Percentiles rank a stretch among this genome's conserved stretches.
These are phyloP conservation scores for Trichoderma sp. DNA, from an alignment of 2,329 filamentous ascomycete genomes.

Conservation along the genomic window DNA sequence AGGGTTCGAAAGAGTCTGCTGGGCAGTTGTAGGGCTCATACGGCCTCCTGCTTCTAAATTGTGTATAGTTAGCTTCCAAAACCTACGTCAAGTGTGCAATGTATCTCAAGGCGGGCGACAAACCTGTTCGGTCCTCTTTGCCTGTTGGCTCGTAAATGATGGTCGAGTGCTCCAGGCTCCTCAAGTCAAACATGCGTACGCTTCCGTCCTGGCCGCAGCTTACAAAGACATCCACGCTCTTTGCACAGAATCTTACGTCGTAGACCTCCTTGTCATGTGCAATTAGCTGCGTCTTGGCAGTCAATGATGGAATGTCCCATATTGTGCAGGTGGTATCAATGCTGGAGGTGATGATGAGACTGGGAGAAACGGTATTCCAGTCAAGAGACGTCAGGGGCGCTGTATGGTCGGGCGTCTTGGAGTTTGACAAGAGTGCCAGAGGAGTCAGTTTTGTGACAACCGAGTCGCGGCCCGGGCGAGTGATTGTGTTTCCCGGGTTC, in stretches of 20 bases:
- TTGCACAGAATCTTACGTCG: slow-evolving; percentile 96
- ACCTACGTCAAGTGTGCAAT: too few species aligned
- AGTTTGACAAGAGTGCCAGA: slow-evolving; percentile 90
- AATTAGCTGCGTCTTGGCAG: slow-evolving; percentile 96
- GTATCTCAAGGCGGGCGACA: slow-evolving; percentile 32
- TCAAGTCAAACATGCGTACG: slow-evolving; percentile 96
- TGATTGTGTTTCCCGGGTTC: slow-evolving; percentile 66
- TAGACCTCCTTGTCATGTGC: slow-evolving; percentile 99
- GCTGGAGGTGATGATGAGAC: slow-evolving; percentile 96
- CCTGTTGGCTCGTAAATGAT: slow-evolving; percentile 98
- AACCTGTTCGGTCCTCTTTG: slow-evolving; percentile 73
- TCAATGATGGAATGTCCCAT: slow-evolving; percentile 97
- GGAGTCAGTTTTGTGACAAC: slow-evolving; percentile 82
- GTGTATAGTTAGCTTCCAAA: slow-evolving; percentile 31
- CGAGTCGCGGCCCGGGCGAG: slow-evolving; percentile 62
- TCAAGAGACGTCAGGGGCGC: slow-evolving; percentile 94
- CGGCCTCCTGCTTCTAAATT: slow-evolving; percentile 57
- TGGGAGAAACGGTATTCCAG: slow-evolving; percentile 97
- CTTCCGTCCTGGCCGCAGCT: slow-evolving; percentile 97
- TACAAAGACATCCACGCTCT: slow-evolving; percentile 98
- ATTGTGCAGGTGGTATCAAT: slow-evolving; percentile 99
- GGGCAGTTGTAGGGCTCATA: slow-evolving; percentile 73
- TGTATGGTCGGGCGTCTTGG: slow-evolving; percentile 97
- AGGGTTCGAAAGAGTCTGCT: slow-evolving; percentile 76
- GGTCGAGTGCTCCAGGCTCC: slow-evolving; percentile 95